These are phyloP conservation scores for Ophiocordyceps camponoti-floridani DNA, from an alignment of 2,329 filamentous ascomycete species.

Conservation along the genomic window DNA sequence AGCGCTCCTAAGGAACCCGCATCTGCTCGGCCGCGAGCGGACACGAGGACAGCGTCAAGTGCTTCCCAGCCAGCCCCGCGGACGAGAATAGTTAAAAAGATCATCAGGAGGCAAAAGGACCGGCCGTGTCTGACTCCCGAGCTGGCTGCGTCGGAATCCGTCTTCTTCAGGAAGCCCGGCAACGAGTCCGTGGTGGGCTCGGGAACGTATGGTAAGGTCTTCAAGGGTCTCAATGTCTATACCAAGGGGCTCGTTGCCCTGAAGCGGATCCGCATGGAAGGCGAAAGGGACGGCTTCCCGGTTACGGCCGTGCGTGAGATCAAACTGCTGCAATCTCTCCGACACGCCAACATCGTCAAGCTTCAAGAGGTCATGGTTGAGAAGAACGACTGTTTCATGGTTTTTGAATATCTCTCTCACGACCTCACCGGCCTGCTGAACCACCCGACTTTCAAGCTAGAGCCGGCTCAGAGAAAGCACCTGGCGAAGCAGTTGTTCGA, in stretches of 20 bases:
- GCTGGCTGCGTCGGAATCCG: slow-evolving; percentile 63
- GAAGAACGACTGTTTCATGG: slow-evolving; percentile 98
- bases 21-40: slow-evolving; percentile 23
- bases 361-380: slow-evolving; percentile 94
- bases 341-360: slow-evolving; percentile 66
- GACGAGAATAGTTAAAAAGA: slow-evolving; percentile 47
- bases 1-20: slow-evolving; percentile 36
- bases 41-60: slow-evolving; percentile 13
- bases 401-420: slow-evolving; percentile 94
- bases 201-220: slow-evolving; percentile 89
- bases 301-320: slow-evolving; percentile 85
- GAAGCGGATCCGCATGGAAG: slow-evolving; percentile 88
- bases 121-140: slow-evolving; percentile 55
- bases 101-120: slow-evolving; percentile 51
- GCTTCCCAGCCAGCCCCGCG: slow-evolving; percentile 23
- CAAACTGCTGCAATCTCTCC: slow-evolving; percentile 74
- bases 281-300: slow-evolving; percentile 77
- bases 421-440: slow-evolving; percentile 90
- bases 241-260: slow-evolving; percentile 68
- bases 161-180: slow-evolving; percentile 90
- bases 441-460: slow-evolving; percentile 78
- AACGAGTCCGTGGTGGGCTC: slow-evolving; percentile 94
- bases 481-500: slow-evolving; percentile 86
- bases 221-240: slow-evolving; percentile 87
- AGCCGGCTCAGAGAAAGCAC: slow-evolving; percentile 77